Evolutionary conservation across 257 asterid species (phyloP), one percentile per base, ranked within the genome.

Genomic region (Fraxinus quadrangulata): DNA sequence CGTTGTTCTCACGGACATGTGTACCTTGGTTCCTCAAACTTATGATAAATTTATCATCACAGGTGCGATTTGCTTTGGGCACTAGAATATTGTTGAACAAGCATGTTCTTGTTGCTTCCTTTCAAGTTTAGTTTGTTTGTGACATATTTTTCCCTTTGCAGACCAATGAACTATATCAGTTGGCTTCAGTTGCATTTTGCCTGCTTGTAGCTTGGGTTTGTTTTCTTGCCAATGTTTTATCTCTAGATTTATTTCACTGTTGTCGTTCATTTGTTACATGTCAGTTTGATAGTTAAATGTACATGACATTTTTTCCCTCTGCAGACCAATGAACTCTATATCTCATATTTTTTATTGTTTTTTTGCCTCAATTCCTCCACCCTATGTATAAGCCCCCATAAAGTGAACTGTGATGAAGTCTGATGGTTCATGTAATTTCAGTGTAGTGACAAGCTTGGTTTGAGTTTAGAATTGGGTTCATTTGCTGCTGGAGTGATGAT

Each of bases 401-500:
- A 3, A 33, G 69, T 82, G 77, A 75, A 47, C 67, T 47, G 21
- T 63, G 78, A 84, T 39, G 74, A 54, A 75, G n/a, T 79, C 69
- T 70, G 74, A 51, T 76, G 51, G 23, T 81, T 68, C 80, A 69
- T 86, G 56, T 76, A 77, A 81, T 84, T 95, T 79, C 99, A 96
- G 98, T 88, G 95, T 89, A 93, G 97, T 75, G 99, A 96, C 88
- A 96, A 93, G 90, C 93, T 96, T 13, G 99, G 97, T 77, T 92
- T 93, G 76, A 96, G 99, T 87, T 84, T 96, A 78, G 99, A 96
- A 82, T 85, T 96, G 97, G 99, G 99, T 67, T 96, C 99, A 39
- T 93, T 96, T 92, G 98, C 97, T 78, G 99, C 99, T 75, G 98
- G 99, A 75, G 98, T 93, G 76, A 96, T 96, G 99, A 95, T 95